Percentiles rank a stretch among this genome's conserved stretches.
Conservation (phyloP, 768 basidiomycete genomes). For the Mycena olivaceomarginata region DNA sequence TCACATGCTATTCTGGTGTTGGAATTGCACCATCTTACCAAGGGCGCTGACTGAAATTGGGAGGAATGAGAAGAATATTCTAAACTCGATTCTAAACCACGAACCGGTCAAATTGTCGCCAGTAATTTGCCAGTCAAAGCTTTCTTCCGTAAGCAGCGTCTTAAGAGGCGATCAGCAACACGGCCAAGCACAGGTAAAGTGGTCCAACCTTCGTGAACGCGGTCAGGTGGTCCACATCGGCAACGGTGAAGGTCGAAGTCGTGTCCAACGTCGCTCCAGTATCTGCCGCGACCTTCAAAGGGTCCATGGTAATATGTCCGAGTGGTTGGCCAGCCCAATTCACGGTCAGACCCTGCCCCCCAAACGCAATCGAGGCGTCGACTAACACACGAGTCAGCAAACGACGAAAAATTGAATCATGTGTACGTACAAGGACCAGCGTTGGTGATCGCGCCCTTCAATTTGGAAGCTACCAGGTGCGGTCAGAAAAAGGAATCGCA, state of each 20-base stretch:
- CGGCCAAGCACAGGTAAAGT: not conserved
- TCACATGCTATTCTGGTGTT: conserved; percentile 17
- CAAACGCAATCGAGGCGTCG: conserved; percentile 82
- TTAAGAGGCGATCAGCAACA: conserved; percentile 40
- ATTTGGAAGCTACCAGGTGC: conserved; percentile 61
- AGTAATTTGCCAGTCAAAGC: conserved; percentile 83
- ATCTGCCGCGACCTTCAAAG: conserved; percentile 76
- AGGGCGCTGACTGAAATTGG: conserved; percentile 70
- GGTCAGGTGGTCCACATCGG: conserved; percentile 73
- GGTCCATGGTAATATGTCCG: conserved; percentile 76
- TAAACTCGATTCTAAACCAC: conserved; percentile 32
- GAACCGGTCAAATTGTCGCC: conserved; percentile 78
- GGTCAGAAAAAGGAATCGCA: not conserved
- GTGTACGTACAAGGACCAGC: conserved; percentile 80
- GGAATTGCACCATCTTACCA: conserved; percentile 57
- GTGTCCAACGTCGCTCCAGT: conserved; percentile 77
- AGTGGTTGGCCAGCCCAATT: conserved; percentile 75
- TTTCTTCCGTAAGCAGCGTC: conserved; percentile 77
- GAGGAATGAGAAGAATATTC: conserved; percentile 15
- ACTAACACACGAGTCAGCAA: conserved; percentile 59
- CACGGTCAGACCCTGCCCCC: conserved; percentile 72
- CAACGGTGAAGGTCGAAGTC: conserved; percentile 74
- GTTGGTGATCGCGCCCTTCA: conserved; percentile 80
- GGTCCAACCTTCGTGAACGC: conserved; percentile 76
- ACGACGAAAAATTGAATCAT: not conserved